Percentiles rank a stretch among this genome's conserved stretches.
Evolutionary conservation across 345 rosid species (phyloP).

Genomic region (Melaleuca quinquenervia): DNA sequence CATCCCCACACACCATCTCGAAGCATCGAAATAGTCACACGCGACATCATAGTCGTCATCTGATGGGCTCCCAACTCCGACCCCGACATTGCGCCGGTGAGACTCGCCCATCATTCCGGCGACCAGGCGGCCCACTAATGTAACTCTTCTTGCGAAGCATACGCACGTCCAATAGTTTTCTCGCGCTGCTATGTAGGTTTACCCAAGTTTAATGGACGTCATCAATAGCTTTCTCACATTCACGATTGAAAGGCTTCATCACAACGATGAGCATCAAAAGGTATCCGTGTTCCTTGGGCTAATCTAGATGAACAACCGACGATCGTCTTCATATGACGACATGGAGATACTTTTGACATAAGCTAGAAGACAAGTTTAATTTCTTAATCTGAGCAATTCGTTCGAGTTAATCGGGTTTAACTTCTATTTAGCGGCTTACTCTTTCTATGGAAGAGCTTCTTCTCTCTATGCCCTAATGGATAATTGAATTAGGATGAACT

Average conservation of each 20-base stretch:
- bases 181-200: not conserved
- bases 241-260: not conserved
- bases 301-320: accelerated
- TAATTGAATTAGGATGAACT: not conserved
- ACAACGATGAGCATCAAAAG: not conserved
- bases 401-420: too few species aligned
- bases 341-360: not conserved
- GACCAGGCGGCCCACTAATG: not conserved
- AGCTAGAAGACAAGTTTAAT: not conserved
- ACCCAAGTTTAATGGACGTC: not conserved
- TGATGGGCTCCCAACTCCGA: not conserved
- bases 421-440: not conserved
- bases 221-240: not conserved
- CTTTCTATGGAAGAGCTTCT: not conserved
- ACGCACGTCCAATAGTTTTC: not conserved
- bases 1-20: not conserved
- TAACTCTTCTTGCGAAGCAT: not conserved
- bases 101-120: not conserved
- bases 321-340: not conserved
- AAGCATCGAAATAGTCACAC: not conserved
- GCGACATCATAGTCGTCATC: accelerated
- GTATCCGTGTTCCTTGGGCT: not conserved
- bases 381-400: not conserved
- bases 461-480: not conserved
- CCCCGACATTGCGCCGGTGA: accelerated